These are phyloP conservation scores for Eleusine coracana DNA, from an alignment of 176 grass and related monocot genomes.

Conservation along the genomic window DNA sequence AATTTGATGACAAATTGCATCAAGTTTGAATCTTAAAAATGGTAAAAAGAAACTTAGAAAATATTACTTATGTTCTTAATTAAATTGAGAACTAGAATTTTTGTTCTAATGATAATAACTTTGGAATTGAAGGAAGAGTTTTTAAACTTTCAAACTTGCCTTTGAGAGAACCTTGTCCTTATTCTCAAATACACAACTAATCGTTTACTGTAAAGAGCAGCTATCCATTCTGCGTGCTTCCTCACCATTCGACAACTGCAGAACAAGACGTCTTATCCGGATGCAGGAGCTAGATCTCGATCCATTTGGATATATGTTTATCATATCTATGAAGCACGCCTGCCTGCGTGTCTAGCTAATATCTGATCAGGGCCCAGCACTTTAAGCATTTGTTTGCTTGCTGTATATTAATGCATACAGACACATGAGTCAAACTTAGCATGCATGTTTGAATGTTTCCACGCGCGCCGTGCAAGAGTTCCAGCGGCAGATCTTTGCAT, in stretches of 20 bases:
- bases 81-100: too few species aligned
- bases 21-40: too few species aligned
- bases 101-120: too few species aligned
- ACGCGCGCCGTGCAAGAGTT: background rate
- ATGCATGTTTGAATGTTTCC: background rate
- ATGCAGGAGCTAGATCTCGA: background rate
- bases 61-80: too few species aligned
- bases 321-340: background rate
- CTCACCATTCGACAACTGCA: background rate
- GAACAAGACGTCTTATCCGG: background rate
- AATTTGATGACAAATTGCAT: too few species aligned
- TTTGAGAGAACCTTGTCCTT: too few species aligned
- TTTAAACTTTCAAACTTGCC: too few species aligned
- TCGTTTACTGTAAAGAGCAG: background rate
- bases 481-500: background rate
- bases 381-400: background rate
- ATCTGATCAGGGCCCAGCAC: background rate
- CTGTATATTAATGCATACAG: background rate
- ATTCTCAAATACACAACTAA: background rate
- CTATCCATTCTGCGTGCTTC: background rate
- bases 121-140: too few species aligned
- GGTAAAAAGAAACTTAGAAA: too few species aligned
- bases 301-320: background rate
- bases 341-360: background rate
- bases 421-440: constrained; percentile 24